Conservation (phyloP, 1,284 basidiomycete species). For the Coriolopsis trogii region DNA sequence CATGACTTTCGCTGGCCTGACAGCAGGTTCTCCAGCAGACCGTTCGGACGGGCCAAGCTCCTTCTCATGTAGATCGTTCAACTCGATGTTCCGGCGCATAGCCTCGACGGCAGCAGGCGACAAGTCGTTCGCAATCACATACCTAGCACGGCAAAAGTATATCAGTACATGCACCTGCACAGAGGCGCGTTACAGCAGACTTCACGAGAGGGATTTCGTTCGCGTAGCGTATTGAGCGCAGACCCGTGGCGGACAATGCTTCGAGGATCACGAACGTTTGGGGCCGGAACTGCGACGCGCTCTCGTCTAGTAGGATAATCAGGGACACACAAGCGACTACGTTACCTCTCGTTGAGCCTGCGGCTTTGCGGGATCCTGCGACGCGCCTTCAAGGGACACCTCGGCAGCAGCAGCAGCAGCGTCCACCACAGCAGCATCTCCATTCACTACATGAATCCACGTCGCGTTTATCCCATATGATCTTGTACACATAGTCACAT, state of each 20-base stretch:
- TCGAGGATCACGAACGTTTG: conserved; percentile 88
- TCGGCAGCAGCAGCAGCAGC: neutral
- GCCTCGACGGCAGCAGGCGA: conserved; percentile 84
- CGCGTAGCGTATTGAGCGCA: conserved; percentile 96
- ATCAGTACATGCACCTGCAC: neutral
- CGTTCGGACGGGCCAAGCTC: conserved; percentile 17
- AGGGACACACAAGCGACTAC: neutral
- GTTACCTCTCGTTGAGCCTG: conserved; percentile 17
- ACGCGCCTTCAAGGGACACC: neutral
- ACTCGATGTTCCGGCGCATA: conserved; percentile 88
- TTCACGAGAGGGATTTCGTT: conserved; percentile 94
- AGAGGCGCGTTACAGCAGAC: conserved; percentile 40
- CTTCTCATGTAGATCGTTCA: conserved; percentile 75
- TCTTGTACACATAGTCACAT: neutral
- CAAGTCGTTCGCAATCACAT: conserved; percentile 94
- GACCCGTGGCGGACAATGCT: conserved; percentile 93
- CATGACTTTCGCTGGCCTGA: conserved; percentile 59
- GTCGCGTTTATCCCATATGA: conserved; percentile 8
- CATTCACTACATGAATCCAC: neutral
- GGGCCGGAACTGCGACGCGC: conserved; percentile 35
- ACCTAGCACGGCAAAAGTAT: conserved; percentile 45
- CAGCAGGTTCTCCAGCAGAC: conserved; percentile 25
- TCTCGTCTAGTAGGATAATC: no score
- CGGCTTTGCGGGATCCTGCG: neutral
- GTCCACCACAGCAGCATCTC: conserved; percentile 13